Base-by-base conservation (phyloP, 768 basidiomycete species). In the Pleurotus salmoneostramineus region DNA sequence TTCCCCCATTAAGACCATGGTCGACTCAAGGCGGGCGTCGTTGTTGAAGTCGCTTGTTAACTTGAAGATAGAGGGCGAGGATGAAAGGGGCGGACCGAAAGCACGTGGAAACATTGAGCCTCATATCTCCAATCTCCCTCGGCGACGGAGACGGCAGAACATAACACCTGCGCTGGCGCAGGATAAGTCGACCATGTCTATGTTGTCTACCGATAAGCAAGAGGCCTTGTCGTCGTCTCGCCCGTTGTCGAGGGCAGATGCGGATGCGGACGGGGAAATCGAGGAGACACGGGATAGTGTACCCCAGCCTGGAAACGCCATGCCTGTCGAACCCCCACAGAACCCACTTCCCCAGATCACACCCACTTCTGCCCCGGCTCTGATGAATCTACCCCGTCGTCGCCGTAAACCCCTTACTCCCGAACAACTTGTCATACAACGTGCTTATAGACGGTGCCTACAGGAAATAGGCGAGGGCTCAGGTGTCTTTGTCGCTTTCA, bases 101-200 rank as follows among this genome's bases (percentile, higher is more conserved):
- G 27, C 52, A 55, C 52, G 52, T 55, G 52, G 52, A 55, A 55
- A 55, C 27, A 36, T 55, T 40, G 52, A 55, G 52, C 52, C 52
- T 15, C 52, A 55, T 43, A 44, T 55, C 52, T 42, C 35, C 40
- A 55, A 55, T 40, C 21, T 55, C n/a, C 52, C 52, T 31, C 52
- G 52, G 11, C 15, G 52, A 14, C 40, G 52, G 52, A 55, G 43
- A 37, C 40, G 37, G 52, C 12, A 42, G 27, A 43, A 45, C 44
- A 45, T 43, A 6, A 55, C 12, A 21, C 36, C 17, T 42, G 40
- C 17, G 27, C 35, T 15, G 14, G 52, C 36, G 8, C 52, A 54
- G 40, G 52, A 54, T 27, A 27, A 27, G 21, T 27, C 21, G 32
- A 10, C 35, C 32, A 7, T 43, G 14, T 14, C 31, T 15, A 55